Evolutionary conservation across 2,329 filamentous ascomycete genomes (phyloP), one percentile per base, ranked within the genome.

Genomic region (Calonectria naviculata): DNA sequence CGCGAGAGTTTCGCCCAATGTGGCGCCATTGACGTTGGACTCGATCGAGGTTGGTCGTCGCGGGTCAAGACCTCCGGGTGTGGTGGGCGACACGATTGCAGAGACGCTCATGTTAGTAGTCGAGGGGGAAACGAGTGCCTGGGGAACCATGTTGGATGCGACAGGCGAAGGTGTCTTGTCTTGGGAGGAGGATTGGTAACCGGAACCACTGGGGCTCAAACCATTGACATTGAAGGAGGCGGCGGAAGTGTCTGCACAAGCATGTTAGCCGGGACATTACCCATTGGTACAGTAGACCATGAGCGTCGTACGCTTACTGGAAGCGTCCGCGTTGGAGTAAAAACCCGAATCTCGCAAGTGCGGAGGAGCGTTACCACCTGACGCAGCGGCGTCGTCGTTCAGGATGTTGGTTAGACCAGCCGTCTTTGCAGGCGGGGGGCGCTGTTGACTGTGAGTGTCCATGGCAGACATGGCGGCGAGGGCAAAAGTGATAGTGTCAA

Each of bases 81-180:
- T 86, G 1, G 89, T 89, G 7, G 90, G 90, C 21, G 91, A 92
- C 13, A 92, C 89, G 83, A 92, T 92, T 21, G 90, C 90, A 24
- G 90, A 89, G 46, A 92, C 89, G 70, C 90, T 92, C 91, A 93
- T 93, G 78, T 89, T 88, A 75, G 87, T 88, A 17, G 87, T 86
- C 0, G 85, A 81, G 7, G 90, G 89, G 9, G 90, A 92, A 41
- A 89, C 83, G 21, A 91, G 80, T 12, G 89, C 82, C 52, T 89
- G 89, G 1, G 87, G 86, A 21, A 87, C 79, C 70, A 87, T 81
- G 76, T 88, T 87, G 44, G 85, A 76, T 46, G 87, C 85, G 21
- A 89, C 88, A 10, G 90, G 90, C 1, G 90, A 92, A 0, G 90
- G 90, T 1, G 90, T 92, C 82, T 92, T 91, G 77, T 92, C 90